phyloP scores from a whole-genome alignment of 2,329 filamentous ascomycete species.

The Sclerotinia borealis region DNA sequence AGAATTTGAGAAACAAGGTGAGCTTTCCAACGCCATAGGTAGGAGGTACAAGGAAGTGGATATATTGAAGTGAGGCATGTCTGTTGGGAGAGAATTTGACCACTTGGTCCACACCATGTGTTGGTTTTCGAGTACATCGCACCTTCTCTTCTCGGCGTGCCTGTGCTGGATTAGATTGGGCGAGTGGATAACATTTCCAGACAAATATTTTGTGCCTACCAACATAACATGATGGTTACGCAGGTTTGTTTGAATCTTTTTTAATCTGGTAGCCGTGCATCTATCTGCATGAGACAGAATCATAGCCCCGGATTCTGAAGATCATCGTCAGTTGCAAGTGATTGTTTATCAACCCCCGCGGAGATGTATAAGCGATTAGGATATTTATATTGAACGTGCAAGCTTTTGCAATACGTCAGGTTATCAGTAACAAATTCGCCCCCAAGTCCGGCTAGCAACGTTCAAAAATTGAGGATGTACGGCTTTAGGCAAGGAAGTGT shows the following conservation, averaged over 20 bases:
- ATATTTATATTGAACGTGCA: not conserved
- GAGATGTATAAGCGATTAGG: not conserved
- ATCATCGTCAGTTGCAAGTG: not conserved
- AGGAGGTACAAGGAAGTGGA: not conserved
- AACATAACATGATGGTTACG: not conserved
- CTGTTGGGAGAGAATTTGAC: not conserved
- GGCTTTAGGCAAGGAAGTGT: not conserved
- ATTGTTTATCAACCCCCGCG: not conserved
- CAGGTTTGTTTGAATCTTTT: not conserved
- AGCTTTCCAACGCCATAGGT: no score
- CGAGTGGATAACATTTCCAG: not conserved
- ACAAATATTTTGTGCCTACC: not conserved
- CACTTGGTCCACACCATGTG: not conserved
- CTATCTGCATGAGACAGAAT: not conserved
- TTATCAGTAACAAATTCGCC: not conserved
- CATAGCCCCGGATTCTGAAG: not conserved
- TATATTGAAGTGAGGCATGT: not conserved
- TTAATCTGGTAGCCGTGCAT: not conserved
- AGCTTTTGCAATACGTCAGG: not conserved
- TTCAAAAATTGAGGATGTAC: not conserved
- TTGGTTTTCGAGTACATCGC: not conserved
- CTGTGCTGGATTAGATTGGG: no score
- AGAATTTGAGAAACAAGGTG: not conserved
- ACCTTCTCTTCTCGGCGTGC: slow-evolving; percentile 3
- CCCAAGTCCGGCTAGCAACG: not conserved